phyloP scores from a whole-genome alignment of 1,284 basidiomycete genomes.

The Ganoderma leucocontextum region DNA sequence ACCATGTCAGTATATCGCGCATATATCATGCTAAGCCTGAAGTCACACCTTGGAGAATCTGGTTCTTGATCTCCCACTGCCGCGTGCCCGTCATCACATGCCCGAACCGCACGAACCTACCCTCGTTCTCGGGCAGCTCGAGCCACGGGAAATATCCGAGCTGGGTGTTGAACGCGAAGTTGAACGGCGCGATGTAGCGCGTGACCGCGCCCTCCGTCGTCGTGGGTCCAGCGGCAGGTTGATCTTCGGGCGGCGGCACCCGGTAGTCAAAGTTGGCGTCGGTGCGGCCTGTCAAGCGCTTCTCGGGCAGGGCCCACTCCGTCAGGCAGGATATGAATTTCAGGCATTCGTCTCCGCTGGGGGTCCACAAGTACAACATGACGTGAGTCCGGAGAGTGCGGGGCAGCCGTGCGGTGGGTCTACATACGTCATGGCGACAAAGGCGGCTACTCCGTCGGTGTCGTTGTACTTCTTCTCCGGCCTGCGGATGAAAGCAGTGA shows the following conservation, averaged over 20 bases:
- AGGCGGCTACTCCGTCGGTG: conserved; percentile 36
- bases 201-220: no score
- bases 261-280: conserved; percentile 13
- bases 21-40: no score
- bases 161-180: no score
- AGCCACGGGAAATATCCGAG: conserved; percentile 39
- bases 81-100: conserved; percentile 38
- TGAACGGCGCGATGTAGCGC: no score
- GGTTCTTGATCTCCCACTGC: conserved; percentile 35
- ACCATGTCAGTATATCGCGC: background rate
- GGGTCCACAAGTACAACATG: conserved; percentile 7
- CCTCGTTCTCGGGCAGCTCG: conserved; percentile 37
- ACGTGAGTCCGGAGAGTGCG: conserved; percentile 36
- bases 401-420: no score
- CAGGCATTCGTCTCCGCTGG: conserved; percentile 25
- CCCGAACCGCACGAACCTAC: conserved; percentile 34
- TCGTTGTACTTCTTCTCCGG: conserved; percentile 38
- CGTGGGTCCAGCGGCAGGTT: conserved; percentile 36
- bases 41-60: conserved; percentile 32
- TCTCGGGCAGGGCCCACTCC: conserved; percentile 27
- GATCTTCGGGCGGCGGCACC: background rate
- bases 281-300: background rate
- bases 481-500: conserved; percentile 6
- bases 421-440: no score
- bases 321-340: conserved; percentile 26